phyloP scores from a whole-genome alignment of 495 filamentous ascomycete genomes.

The Melanomma pulvis-pyrius region DNA sequence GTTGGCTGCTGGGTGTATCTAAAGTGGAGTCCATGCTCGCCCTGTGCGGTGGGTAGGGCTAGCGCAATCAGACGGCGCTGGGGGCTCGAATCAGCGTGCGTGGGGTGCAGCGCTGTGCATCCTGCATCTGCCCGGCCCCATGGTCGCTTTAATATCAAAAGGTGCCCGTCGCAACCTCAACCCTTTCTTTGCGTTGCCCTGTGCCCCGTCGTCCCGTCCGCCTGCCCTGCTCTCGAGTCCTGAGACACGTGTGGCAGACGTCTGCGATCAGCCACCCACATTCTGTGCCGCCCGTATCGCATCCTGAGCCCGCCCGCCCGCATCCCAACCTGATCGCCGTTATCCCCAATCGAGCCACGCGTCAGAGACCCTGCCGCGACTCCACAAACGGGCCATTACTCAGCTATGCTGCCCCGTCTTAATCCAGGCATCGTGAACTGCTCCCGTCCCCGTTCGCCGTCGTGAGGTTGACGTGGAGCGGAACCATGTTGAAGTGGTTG shows the following conservation, averaged over 20 bases:
- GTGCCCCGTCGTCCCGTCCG: not conserved
- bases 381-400: not conserved
- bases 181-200: not conserved
- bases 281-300: not conserved
- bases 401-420: not conserved
- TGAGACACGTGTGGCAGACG: slow-evolving; percentile 5
- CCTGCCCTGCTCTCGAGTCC: slow-evolving; percentile 14
- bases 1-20: too few species aligned
- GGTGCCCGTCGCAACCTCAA: not conserved
- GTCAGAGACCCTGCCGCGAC: not conserved
- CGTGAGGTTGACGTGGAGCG: not conserved
- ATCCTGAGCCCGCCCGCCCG: not conserved
- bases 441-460: not conserved
- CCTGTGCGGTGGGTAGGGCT: not conserved
- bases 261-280: not conserved
- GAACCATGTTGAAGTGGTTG: not conserved
- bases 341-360: not conserved
- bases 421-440: not conserved
- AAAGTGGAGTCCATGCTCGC: slow-evolving; percentile 24
- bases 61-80: not conserved
- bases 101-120: slow-evolving; percentile 6
- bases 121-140: not conserved
- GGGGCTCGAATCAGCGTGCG: not conserved
- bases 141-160: not conserved
- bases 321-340: not conserved